Conservation (phyloP, 208 protist genomes). For the Trypanosoma scelopori region DNA sequence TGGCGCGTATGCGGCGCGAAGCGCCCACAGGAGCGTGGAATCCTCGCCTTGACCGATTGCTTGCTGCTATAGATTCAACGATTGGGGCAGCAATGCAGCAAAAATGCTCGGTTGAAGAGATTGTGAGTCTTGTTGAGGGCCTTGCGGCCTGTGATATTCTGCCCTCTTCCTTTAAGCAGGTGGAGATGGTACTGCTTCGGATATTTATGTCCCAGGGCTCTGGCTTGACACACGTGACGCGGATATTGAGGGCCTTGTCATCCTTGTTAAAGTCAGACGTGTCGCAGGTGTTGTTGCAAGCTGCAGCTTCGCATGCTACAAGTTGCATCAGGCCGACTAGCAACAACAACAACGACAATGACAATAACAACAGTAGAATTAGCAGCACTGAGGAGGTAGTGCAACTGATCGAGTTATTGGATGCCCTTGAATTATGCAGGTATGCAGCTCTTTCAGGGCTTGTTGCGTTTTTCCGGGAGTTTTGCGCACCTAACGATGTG, state of each 20-base stretch:
- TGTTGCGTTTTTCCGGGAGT: slow-evolving; percentile 21
- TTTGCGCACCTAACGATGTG: slow-evolving; percentile 1
- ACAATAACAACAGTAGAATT: background rate
- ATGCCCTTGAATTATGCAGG: slow-evolving; percentile 26
- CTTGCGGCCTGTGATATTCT: slow-evolving; percentile 57
- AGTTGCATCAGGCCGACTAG: background rate
- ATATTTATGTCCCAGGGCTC: slow-evolving; percentile 28
- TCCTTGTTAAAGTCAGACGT: slow-evolving; percentile 38
- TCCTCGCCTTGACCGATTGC: slow-evolving; percentile 41
- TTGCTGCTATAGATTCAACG: slow-evolving; percentile 44
- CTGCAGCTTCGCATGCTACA: slow-evolving; percentile 36
- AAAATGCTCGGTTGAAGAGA: slow-evolving; percentile 13
- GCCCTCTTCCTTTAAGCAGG: slow-evolving; percentile 49
- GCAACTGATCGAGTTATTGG: slow-evolving; percentile 18
- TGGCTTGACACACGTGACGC: slow-evolving; percentile 27
- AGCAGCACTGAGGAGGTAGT: background rate
- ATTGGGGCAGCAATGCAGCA: slow-evolving; percentile 64
- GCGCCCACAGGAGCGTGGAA: slow-evolving; percentile 5
- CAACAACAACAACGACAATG: background rate
- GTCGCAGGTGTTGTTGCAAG: slow-evolving; percentile 47
- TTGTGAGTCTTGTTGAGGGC: slow-evolving; percentile 59
- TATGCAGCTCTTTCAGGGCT: slow-evolving; percentile 32
- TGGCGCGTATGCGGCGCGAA: slow-evolving; percentile 39
- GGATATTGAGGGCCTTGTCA: slow-evolving; percentile 42
- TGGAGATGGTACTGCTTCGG: slow-evolving; percentile 74